phyloP scores from a whole-genome alignment of 768 basidiomycete genomes.

The Rhizopogon salebrosus region DNA sequence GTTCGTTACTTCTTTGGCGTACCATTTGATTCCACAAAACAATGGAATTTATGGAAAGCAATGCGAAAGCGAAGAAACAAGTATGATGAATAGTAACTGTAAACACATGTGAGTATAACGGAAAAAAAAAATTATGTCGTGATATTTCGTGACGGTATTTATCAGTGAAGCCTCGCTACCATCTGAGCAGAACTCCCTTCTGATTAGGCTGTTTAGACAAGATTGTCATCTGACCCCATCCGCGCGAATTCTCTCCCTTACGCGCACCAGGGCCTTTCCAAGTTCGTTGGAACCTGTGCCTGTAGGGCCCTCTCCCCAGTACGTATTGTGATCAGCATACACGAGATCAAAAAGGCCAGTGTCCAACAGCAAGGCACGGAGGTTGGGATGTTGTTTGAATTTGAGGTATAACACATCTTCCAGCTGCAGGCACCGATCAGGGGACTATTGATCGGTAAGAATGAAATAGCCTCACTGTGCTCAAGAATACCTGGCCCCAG shows the following conservation, averaged over 20 bases:
- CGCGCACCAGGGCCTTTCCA: slow-evolving; percentile 51
- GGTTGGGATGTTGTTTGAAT: slow-evolving; percentile 61
- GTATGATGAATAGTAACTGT: neutral
- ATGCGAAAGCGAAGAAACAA: neutral
- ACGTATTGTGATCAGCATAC: slow-evolving; percentile 54
- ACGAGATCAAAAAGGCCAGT: slow-evolving; percentile 49
- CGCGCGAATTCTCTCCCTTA: slow-evolving; percentile 42
- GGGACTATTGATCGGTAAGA: neutral
- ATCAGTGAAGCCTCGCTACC: neutral
- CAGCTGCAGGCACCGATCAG: slow-evolving; percentile 38
- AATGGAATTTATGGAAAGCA: slow-evolving; percentile 1
- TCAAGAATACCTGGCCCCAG: slow-evolving; percentile 50
- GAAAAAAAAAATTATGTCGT: neutral
- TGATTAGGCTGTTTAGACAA: neutral
- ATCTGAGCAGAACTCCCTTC: neutral
- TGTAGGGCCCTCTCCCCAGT: slow-evolving; percentile 58
- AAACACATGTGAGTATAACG: neutral
- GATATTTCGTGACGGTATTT: neutral
- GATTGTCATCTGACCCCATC: slow-evolving; percentile 19
- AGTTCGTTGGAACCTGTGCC: slow-evolving; percentile 58
- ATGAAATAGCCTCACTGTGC: slow-evolving; percentile 30
- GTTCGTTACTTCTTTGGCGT: no score
- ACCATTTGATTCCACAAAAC: slow-evolving; percentile 1
- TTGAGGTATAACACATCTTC: slow-evolving; percentile 64
- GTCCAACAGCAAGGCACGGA: slow-evolving; percentile 48